Conservation (phyloP, 2,329 filamentous ascomycete species). For the Aspergillus sp. region DNA sequence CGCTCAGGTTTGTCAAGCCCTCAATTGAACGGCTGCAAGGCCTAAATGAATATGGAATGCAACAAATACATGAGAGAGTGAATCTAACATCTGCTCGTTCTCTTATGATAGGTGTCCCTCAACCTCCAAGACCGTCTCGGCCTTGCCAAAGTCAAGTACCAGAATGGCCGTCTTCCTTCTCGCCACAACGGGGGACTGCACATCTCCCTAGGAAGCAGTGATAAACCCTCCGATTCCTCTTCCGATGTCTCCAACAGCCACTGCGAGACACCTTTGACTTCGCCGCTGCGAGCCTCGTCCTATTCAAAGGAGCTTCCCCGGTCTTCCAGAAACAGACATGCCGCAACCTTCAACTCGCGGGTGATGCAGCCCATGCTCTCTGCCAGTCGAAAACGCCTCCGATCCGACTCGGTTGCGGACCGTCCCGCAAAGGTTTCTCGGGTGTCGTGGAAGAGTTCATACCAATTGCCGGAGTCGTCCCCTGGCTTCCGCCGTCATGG, state of each 20-base stretch:
- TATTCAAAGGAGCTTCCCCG: constrained; percentile 81
- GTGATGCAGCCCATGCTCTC: constrained; percentile 47
- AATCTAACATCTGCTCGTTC: constrained; percentile 21
- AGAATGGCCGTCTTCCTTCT: constrained; percentile 91
- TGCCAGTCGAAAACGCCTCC: constrained; percentile 66
- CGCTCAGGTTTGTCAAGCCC: constrained; percentile 35
- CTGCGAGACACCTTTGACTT: constrained; percentile 61
- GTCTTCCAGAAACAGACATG: constrained; percentile 43
- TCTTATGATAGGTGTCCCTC: constrained; percentile 72
- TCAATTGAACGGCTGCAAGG: neutral
- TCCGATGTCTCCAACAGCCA: constrained; percentile 71
- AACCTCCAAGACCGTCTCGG: constrained; percentile 91
- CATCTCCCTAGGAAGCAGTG: constrained; percentile 59
- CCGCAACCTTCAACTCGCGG: constrained; percentile 43
- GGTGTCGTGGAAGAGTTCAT: constrained; percentile 71
- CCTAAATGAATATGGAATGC: neutral
- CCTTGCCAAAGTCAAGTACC: constrained; percentile 94
- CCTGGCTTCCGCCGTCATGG: constrained; percentile 74
- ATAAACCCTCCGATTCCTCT: constrained; percentile 82
- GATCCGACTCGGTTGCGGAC: constrained; percentile 59
- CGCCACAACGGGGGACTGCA: constrained; percentile 73
- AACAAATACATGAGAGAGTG: neutral
- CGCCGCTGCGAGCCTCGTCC: constrained; percentile 77
- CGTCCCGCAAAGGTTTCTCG: constrained; percentile 60
- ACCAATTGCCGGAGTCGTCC: constrained; percentile 80